Base-by-base conservation (phyloP, 2,329 filamentous ascomycete genomes). In the Exophiala sp. region DNA sequence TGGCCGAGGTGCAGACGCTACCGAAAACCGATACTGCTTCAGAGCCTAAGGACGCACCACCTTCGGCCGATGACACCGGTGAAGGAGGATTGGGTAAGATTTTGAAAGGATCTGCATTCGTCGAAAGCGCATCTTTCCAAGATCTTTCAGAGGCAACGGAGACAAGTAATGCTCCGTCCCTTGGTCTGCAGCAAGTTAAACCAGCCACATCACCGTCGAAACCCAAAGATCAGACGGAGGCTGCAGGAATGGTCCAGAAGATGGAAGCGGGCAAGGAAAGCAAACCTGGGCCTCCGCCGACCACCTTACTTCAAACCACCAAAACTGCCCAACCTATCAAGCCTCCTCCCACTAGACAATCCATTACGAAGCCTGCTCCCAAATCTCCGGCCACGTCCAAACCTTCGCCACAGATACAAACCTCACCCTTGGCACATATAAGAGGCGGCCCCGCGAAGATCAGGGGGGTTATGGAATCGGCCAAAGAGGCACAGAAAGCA, bases 1-100 rank as follows among this genome's bases (percentile, higher is more conserved):
- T 39, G 32, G 23, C 70, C 51, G 66, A 62, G 39, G 69, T 69
- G 42, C 68, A 65, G 42, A 55, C 62, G 22, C 64, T 62, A 11
- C 59, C 59, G 16, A 43, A 38, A 11, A 39, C 39, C n/a, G 39
- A 39, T 13, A 10, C 46, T 16, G 14, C 34, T 13, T 5, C 35
- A 11, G 22, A 11, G 9, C 19, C 46, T 16, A 32, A 43, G 16
- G 41, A 43, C 19, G 23, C 19, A 11, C 37, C 3, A 6, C 22
- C 45, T 10, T 16, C 37, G 32, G 38, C 41, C 8, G 37, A 46
- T 41, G 48, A 19, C 4, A 35, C 34, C 1, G 39, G 37, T 10
- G 49, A 50, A 21, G 52, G 48, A 16, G 59, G 56, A 22, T 46
- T 63, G 24, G 62, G 63, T 14, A 56, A 48, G 16, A 64, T 64